Evolutionary conservation across 148 eudicot genomes (phyloP).

Genomic region (Cornus suecica): DNA sequence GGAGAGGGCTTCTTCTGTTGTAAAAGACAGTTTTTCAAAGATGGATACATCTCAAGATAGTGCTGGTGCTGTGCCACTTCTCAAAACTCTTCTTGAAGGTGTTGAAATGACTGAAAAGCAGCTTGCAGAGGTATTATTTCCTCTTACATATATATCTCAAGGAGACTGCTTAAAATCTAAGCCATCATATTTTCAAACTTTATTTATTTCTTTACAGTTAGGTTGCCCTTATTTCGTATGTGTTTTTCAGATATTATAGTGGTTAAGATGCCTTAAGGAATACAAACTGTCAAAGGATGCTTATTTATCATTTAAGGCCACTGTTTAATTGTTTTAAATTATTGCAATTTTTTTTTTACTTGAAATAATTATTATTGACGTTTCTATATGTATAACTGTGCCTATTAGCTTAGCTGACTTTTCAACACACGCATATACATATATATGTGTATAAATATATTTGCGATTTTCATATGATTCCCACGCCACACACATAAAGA

Average conservation of each 20-base stretch:
- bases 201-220: not conserved
- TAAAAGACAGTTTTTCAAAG: constrained; percentile 61
- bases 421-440: no score
- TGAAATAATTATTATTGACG: no score
- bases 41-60: constrained; percentile 57
- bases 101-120: constrained; percentile 90
- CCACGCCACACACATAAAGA: no score
- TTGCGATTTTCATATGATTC: no score
- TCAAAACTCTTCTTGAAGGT: constrained; percentile 71
- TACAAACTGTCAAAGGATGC: no score
- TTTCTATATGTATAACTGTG: no score
- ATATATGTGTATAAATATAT: no score
- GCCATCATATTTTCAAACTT: not conserved
- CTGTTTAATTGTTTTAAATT: no score
- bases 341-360: no score
- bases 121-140: constrained; percentile 51
- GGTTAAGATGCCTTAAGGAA: not conserved
- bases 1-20: constrained; percentile 64
- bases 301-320: no score
- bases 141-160: not conserved
- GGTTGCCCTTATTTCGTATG: no score
- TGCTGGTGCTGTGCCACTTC: constrained; percentile 61
- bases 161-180: not conserved
- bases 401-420: no score
- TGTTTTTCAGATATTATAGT: not conserved